Evolutionary conservation across 2,329 filamentous ascomycete genomes (phyloP), one percentile per base, ranked within the genome.

Genomic region (Xenoacremonium recifei): DNA sequence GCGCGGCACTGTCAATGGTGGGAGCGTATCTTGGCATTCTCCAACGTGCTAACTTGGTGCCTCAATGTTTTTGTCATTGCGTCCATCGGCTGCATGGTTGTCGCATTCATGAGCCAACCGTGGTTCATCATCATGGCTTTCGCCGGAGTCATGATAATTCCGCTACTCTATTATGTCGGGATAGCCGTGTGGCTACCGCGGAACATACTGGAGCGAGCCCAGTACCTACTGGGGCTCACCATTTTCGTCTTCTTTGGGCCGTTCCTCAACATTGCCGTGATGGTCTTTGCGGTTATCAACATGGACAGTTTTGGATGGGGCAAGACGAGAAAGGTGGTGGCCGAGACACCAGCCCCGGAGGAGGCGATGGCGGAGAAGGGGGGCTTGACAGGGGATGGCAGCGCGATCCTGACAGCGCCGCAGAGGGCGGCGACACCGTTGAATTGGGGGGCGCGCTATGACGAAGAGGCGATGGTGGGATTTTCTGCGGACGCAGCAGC

Each of bases 271-370:
- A 57, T 58, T 16, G 42, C 47, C 5, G 53, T 58, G 27, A 54
- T 58, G 48, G 35, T 57, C 3, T 57, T 56, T 45, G 55, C 55
- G 9, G 54, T 57, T 9, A 41, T 50, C 21, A 56, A 55, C 34
- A 56, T 58, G 53, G 55, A 57, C 36, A 56, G 48, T 35, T 57
- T 58, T 38, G 54, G 54, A 4, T 58, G 55, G 55, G 54, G 55
- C 5, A 58, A 58, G 48, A 58, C 55, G 4, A 48, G 54, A 3
- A 43, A 55, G 21, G 47, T 56, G 5, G 33, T 56, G 9, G 16
- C 20, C 17, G 47, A 53, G 20, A 36, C 30, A n/a, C n/a, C n/a
- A n/a, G n/a, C n/a, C 5, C n/a, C 36, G 4, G 32, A 39, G 7
- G 44, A 44, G 15, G 37, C 30, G 7, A 16, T 43, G 5, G 33